Evolutionary conservation across 2,329 filamentous ascomycete species (phyloP), one percentile per base, ranked within the genome.

Genomic region (Albophoma yamanashiensis): DNA sequence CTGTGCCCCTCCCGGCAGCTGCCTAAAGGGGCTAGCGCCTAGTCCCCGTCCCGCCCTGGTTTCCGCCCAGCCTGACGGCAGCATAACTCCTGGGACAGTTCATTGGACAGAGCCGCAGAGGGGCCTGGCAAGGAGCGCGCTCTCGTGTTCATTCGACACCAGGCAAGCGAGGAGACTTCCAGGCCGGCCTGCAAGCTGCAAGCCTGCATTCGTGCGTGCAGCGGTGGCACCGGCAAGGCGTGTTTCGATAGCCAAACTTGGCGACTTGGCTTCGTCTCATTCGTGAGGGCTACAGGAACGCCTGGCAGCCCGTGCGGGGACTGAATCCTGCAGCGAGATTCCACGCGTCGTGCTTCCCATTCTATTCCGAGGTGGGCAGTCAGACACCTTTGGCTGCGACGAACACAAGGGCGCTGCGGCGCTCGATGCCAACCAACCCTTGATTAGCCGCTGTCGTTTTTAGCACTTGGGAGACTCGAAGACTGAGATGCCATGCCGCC

Each of bases 1-100:
- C 59, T 60, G 59, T 60, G 59, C 59, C 8, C 12, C 25, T 38
- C 38, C 38, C 43, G 20, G n/a, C 55, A 60, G 42, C 59, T 60
- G 55, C 59, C 59, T 60, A 50, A 58, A 57, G 7, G 3, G 45
- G 47, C 6, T 56, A 60, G 59, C 59, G 59, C n/a, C 31, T 40
- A n/a, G 15, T 45, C 55, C 36, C 55, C 40, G 40, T n/a, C 55
- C 53, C 53, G 58, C 58, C 58, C 50, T 36, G 57, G 36, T 25
- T 38, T 43, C 45, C 40, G 47, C 47, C 31, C 45, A 53, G 57
- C 57, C 25, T 34, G 42, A 55, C 58, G 39, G 34, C 53, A 15
- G 55, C 55, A 57, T 39, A 34, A 34, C 38, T 57, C 40, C 39
- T 20, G 31, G 25, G 55, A 27, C 40, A 34, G 14, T 57, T 57